A percentile compares a stretch with the other conserved stretches of the same genome.
Conservation (phyloP, 2,329 filamentous ascomycete genomes). For the Curvularia verruculosa region DNA sequence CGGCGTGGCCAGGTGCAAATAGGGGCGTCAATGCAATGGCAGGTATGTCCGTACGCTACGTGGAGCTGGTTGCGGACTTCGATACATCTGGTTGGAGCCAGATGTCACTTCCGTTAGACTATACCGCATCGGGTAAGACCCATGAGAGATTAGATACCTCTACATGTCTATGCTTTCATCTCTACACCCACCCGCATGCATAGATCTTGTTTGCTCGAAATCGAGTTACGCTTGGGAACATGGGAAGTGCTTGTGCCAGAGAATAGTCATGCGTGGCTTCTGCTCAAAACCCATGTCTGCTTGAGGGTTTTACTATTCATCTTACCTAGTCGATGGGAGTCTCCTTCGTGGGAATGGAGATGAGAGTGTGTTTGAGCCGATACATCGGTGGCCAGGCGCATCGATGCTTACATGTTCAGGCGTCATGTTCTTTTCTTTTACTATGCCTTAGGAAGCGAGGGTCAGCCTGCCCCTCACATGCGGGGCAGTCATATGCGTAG, state of each 20-base stretch:
- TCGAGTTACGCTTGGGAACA: neutral
- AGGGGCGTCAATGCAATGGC: constrained; percentile 7
- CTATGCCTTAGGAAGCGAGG: neutral
- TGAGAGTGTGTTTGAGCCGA: neutral
- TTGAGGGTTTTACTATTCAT: neutral
- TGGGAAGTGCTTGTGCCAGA: neutral
- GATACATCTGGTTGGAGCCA: constrained; percentile 35
- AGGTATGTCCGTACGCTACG: constrained; percentile 19
- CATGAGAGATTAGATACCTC: neutral
- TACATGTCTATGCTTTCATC: neutral
- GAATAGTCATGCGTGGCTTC: neutral
- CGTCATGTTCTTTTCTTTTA: neutral
- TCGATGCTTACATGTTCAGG: neutral
- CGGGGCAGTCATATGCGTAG: neutral
- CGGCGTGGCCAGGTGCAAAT: neutral
- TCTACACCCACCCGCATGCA: neutral
- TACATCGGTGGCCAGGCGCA: neutral
- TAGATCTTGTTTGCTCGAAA: neutral
- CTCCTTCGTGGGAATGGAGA: neutral
- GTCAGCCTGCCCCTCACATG: neutral
- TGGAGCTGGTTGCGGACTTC: constrained; percentile 18
- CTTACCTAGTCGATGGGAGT: neutral
- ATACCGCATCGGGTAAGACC: constrained; percentile 15
- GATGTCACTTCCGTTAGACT: constrained; percentile 38
- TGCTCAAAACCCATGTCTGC: neutral